Base-by-base conservation (phyloP, 345 rosid genomes). In the Linum tenue region DNA sequence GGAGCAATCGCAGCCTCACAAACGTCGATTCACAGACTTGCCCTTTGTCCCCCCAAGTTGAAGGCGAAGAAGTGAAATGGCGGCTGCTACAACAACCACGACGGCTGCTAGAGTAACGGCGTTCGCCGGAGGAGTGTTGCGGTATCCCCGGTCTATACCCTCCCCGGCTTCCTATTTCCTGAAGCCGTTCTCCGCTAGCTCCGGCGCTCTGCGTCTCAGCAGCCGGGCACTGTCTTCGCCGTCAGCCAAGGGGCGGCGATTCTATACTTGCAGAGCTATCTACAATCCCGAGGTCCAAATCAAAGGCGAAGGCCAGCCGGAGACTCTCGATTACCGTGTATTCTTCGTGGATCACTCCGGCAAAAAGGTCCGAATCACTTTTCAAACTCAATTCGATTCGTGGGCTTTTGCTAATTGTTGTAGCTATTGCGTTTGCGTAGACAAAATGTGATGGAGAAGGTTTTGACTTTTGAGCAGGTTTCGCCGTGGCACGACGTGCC, bases 401-500 rank as follows among this genome's bases (percentile, higher is more conserved):
- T 36, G 3, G 43, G 31, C 12, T 61, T 39, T 17, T 51, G 67
- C 3, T 14, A 56, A 15, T 22, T 53, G 64, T 43, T 31, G 51
- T 50, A 22, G 31, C 31, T 60, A 3, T 4, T 17, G 56, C 56
- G 42, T 4, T 17, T 37, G 0, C 2, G 5, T 22, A 60, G 31
- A 55, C 31, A 43, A 1, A 35, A 14, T 6, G 1, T 39, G 3
- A 56, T 1, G 56, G 12, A 40, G 22, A 36, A 10, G 50, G 6
- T 17, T 58, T 22, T 70, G 15, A 64, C n/a, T 38, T 55, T 22
- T 22, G 31, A 22, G 42, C 77, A 91, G 98, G 78, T 95, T 57
- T 95, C 98, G 68, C 99, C 98, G 11, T 91, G 97, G 97, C 98
- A 95, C 82, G 96, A 86, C 71, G 69, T 95, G 55, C 99, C 96